Evolutionary conservation across 1,284 basidiomycete species (phyloP).

Genomic region (Lignosus rhinocerotis): DNA sequence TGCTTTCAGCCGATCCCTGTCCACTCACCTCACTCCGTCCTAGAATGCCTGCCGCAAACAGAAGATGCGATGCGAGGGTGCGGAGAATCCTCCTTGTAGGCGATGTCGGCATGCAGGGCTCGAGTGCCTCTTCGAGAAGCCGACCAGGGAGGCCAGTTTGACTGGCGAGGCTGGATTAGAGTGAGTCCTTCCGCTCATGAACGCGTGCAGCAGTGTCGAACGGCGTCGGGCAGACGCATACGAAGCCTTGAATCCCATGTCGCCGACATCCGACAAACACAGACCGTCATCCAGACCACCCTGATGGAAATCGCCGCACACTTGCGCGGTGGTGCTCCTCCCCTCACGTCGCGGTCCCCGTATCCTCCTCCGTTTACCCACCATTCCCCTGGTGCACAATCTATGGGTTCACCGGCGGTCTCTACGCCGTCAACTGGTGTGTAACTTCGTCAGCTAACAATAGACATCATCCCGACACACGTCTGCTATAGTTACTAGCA

Average conservation of each 20-base stretch:
- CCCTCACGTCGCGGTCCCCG: constrained; percentile 56
- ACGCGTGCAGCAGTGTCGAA: constrained; percentile 2
- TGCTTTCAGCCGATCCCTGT: constrained; percentile 4
- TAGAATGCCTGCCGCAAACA: constrained; percentile 85
- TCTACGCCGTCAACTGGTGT: constrained; percentile 52
- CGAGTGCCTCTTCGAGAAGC: constrained; percentile 89
- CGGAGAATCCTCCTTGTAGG: constrained; percentile 89
- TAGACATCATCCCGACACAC: constrained; percentile 37
- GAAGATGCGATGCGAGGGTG: constrained; percentile 88
- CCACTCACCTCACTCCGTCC: constrained; percentile 4
- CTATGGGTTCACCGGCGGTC: constrained; percentile 57
- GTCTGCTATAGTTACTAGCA: constrained; percentile 24
- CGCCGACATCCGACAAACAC: constrained; percentile 69
- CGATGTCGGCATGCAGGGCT: constrained; percentile 83
- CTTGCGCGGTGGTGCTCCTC: constrained; percentile 51
- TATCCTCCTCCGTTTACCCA: constrained; percentile 56
- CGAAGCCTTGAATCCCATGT: constrained; percentile 84
- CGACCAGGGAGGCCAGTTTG: constrained; percentile 77
- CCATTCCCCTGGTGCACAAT: constrained; percentile 63
- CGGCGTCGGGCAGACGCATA: constrained; percentile 63
- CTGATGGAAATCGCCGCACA: constrained; percentile 77
- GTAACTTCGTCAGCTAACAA: constrained; percentile 35
- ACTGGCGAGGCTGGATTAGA: constrained; percentile 87
- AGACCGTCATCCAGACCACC: constrained; percentile 70
- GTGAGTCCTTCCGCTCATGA: constrained; percentile 49